Base-by-base conservation (phyloP, 1,139 yeast species). In the Nematodospora anomalae region DNA sequence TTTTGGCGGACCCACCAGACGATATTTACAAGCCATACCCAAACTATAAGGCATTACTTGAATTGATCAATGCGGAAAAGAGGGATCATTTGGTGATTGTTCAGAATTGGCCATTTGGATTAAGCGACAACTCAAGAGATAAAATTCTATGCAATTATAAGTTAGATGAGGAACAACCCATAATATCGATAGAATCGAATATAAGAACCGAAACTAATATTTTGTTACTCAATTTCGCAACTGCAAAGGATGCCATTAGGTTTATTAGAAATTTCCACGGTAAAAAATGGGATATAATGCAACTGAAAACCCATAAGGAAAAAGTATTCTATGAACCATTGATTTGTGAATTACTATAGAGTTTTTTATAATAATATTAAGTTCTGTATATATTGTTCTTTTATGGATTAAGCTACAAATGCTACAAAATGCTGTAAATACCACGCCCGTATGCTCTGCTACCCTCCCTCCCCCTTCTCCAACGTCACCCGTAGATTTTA, bases 191-290 rank as follows among this genome's bases (percentile, higher is more conserved):
- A 1, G 35, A 53, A 2, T 47, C 47, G 9, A 64, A 69, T 42
- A 59, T 67, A 0, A 36, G 52, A 12, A 46, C 48, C 9, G 72
- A 62, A 38, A 43, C 50, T 2, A 58, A 60, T 28, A 29, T 56
- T 4, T 53, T 52, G 12, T 55, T 81, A 9, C 55, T 83, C 4
- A 57, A 75, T 31, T 82, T 83, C 51, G 62, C 63, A 10, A 66
- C 67, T 43, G 52, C 51, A n/a, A 53, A 58, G 3, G 77, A 76
- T 44, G 83, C 89, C 0, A 52, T 47, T 22, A 53, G 83, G 33
- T 78, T 81, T 45, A 76, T 74, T 2, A 55, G 77, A n/a, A 73
- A 73, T 42, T 72, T 64, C 51, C 76, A 83, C 53, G 80, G 82
- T 4, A 67, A 62, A 34, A 51, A 50, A 30, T 70, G 75, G 74